Evolutionary conservation across 1,284 basidiomycete species (phyloP).

Genomic region (Trametes polyzona): DNA sequence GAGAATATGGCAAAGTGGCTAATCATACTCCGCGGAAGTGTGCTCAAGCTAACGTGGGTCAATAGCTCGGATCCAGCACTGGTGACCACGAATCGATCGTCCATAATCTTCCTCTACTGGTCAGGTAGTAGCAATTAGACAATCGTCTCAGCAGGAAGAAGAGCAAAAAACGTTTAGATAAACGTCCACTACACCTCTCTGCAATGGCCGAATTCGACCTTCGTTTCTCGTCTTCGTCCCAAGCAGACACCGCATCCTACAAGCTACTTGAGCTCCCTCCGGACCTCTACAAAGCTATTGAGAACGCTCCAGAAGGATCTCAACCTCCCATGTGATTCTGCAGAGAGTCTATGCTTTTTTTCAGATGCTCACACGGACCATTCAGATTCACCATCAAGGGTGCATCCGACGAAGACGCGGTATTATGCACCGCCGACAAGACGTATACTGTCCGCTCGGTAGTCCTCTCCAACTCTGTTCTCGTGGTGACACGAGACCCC

Average conservation of each 20-base stretch:
- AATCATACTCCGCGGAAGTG: no score
- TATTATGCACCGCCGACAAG: conserved; percentile 78
- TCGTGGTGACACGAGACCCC: conserved; percentile 65
- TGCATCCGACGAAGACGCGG: conserved; percentile 79
- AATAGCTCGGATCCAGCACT: no score
- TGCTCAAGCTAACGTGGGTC: no score
- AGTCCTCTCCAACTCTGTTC: conserved; percentile 82
- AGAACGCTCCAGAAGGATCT: conserved; percentile 26
- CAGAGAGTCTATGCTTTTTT: conserved; percentile 1
- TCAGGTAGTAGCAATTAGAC: no score
- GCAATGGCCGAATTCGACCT: conserved; percentile 57
- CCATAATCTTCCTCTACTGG: no score
- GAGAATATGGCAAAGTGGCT: no score
- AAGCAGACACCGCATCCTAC: conserved; percentile 52
- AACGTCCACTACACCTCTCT: no score
- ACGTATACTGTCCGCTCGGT: conserved; percentile 86
- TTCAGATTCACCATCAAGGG: conserved; percentile 78
- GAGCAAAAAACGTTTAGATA: no score
- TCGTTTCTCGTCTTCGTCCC: conserved; percentile 53
- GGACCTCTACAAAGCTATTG: conserved; percentile 56
- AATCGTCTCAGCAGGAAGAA: no score
- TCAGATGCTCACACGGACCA: neutral
- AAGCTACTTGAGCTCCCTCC: conserved; percentile 71
- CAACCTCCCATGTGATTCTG: conserved; percentile 15
- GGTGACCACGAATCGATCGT: no score